A percentile compares a stretch with the other conserved stretches of the same genome.
phyloP scores from a whole-genome alignment of 179 eudicot genomes.

The Carnegiea gigantea region DNA sequence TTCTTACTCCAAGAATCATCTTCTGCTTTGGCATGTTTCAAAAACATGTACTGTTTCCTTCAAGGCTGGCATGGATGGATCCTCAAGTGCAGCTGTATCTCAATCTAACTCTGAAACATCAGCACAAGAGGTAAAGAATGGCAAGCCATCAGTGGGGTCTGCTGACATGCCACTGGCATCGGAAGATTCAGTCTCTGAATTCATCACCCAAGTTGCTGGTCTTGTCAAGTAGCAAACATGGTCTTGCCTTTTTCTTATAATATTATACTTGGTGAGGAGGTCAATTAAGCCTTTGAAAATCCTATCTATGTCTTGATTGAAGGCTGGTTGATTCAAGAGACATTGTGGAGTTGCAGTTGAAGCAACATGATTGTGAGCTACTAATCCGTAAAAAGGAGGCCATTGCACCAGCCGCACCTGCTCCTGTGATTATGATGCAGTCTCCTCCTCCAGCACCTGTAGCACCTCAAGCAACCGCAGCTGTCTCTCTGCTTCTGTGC shows the following conservation, averaged over 20 bases:
- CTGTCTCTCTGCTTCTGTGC: conserved; percentile 27
- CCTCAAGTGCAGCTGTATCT: conserved; percentile 39
- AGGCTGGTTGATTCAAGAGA: conserved; percentile 97
- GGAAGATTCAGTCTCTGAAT: conserved; percentile 68
- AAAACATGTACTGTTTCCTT: conserved; percentile 29
- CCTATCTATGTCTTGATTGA: not conserved
- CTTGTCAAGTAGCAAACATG: conserved; percentile 60
- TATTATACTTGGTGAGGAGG: not conserved
- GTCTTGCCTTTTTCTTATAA: conserved; percentile 1
- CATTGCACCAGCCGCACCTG: conserved; percentile 46
- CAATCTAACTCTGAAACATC: conserved; percentile 39
- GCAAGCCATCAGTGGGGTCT: conserved; percentile 37
- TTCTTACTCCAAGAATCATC: conserved; percentile 21
- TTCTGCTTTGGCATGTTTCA: conserved; percentile 34
- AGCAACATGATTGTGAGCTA: conserved; percentile 80
- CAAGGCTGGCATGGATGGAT: conserved; percentile 59
- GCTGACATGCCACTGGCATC: conserved; percentile 41
- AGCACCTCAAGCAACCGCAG: conserved; percentile 25
- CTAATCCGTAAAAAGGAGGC: conserved; percentile 88
- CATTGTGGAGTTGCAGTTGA: conserved; percentile 81
- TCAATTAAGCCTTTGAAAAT: not conserved
- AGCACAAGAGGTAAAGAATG: conserved; percentile 36
- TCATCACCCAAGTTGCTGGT: conserved; percentile 72
- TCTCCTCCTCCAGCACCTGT: conserved; percentile 46
- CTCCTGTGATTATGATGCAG: conserved; percentile 61